phyloP scores from a whole-genome alignment of 2,329 filamentous ascomycete species.

The Neonectria coccinea region DNA sequence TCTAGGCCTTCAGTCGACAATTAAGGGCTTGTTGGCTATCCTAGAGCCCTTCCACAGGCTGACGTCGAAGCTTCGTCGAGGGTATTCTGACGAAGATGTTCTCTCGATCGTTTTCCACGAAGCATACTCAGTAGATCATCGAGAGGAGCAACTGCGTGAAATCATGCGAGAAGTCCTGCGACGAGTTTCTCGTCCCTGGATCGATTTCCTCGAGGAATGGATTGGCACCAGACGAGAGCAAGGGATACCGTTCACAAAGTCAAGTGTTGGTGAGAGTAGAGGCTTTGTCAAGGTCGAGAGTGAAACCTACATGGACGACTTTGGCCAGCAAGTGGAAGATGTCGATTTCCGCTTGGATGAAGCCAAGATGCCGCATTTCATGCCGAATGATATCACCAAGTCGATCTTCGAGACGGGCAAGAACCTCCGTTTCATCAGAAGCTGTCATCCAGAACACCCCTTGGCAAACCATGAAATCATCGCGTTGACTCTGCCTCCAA shows the following conservation, averaged over 20 bases:
- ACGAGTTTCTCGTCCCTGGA: slow-evolving; percentile 73
- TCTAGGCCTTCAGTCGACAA: slow-evolving; percentile 64
- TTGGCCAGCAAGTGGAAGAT: slow-evolving; percentile 67
- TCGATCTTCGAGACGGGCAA: slow-evolving; percentile 83
- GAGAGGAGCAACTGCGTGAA: slow-evolving; percentile 69
- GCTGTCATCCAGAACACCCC: slow-evolving; percentile 77
- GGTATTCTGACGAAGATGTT: slow-evolving; percentile 68
- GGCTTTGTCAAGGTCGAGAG: slow-evolving; percentile 72
- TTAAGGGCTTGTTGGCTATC: slow-evolving; percentile 61
- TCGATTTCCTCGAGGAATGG: slow-evolving; percentile 78
- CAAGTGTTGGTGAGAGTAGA: slow-evolving; percentile 58
- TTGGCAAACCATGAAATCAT: slow-evolving; percentile 67
- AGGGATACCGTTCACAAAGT: slow-evolving; percentile 64
- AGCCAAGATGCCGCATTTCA: slow-evolving; percentile 76
- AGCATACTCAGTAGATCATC: slow-evolving; percentile 72
- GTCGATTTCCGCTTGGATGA: slow-evolving; percentile 73
- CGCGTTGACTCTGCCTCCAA: slow-evolving; percentile 62
- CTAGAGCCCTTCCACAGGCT: slow-evolving; percentile 65
- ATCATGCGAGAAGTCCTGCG: slow-evolving; percentile 76
- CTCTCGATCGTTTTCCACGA: slow-evolving; percentile 72
- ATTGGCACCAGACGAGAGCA: slow-evolving; percentile 74
- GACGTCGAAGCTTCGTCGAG: slow-evolving; percentile 58
- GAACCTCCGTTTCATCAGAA: slow-evolving; percentile 78
- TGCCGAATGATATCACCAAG: slow-evolving; percentile 75
- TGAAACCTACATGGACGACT: slow-evolving; percentile 67